These are phyloP conservation scores for Leccinum subrobustum DNA, from an alignment of 1,284 basidiomycete species.

Conservation along the genomic window DNA sequence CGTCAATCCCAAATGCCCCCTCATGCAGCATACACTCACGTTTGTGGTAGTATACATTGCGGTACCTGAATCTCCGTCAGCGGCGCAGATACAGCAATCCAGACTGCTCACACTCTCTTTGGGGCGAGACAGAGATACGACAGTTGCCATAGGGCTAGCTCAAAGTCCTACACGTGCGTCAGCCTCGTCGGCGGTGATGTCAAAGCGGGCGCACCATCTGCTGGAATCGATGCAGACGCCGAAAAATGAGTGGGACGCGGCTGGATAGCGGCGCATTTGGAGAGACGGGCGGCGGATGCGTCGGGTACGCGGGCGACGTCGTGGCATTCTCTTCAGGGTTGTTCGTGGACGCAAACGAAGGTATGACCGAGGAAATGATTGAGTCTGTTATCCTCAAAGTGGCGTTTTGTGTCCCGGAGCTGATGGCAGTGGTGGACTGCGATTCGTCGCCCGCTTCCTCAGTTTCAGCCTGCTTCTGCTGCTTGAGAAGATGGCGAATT, in stretches of 20 bases:
- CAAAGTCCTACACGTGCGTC: slow-evolving; percentile 74
- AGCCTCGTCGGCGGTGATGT: neutral
- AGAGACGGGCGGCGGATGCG: slow-evolving; percentile 38
- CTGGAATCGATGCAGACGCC: slow-evolving; percentile 74
- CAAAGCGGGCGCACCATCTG: slow-evolving; percentile 59
- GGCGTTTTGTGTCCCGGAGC: slow-evolving; percentile 1
- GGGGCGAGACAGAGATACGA: slow-evolving; percentile 90
- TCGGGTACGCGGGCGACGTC: slow-evolving; percentile 41
- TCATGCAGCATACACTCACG: slow-evolving; percentile 41
- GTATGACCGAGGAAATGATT: slow-evolving; percentile 66
- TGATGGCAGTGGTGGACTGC: slow-evolving; percentile 23
- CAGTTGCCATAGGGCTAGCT: slow-evolving; percentile 91
- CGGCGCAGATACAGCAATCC: slow-evolving; percentile 2
- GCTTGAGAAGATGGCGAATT: too few relatives aligned
- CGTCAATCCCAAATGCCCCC: neutral
- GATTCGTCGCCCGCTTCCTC: slow-evolving; percentile 14
- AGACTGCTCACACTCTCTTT: slow-evolving; percentile 75
- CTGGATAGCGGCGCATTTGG: slow-evolving; percentile 41
- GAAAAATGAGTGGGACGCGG: slow-evolving; percentile 77
- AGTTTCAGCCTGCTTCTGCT: neutral
- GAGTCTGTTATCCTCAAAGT: slow-evolving; percentile 32
- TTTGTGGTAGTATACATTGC: slow-evolving; percentile 91
- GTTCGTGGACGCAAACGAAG: slow-evolving; percentile 56
- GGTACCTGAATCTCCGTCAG: slow-evolving; percentile 53
- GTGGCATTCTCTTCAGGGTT: slow-evolving; percentile 28